phyloP scores from a whole-genome alignment of 768 basidiomycete genomes.

The Leccinum subgranulosum region DNA sequence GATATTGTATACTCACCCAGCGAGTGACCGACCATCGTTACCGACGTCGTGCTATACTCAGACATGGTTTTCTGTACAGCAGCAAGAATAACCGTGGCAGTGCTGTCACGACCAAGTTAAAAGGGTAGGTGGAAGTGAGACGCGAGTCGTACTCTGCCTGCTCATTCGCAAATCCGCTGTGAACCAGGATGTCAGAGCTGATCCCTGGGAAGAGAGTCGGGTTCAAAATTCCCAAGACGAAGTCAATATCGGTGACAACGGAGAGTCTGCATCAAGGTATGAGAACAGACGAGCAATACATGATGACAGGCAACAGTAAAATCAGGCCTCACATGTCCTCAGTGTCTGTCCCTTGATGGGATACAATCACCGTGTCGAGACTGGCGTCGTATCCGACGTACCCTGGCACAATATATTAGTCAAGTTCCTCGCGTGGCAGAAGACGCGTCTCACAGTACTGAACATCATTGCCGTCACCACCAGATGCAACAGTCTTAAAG shows the following conservation, averaged over 20 bases:
- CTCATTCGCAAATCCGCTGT: constrained; percentile 44
- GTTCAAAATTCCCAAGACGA: constrained; percentile 34
- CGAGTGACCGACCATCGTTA: constrained; percentile 47
- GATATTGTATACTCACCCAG: constrained; percentile 24
- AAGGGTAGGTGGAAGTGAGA: neutral
- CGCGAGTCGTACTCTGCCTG: constrained; percentile 40
- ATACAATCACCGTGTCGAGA: constrained; percentile 34
- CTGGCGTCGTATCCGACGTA: constrained; percentile 51
- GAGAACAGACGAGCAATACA: neutral
- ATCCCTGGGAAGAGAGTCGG: constrained; percentile 50
- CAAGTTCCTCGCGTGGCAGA: neutral
- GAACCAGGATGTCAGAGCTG: constrained; percentile 37
- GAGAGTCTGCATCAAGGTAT: constrained; percentile 26
- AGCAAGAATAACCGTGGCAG: constrained; percentile 39
- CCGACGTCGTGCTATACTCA: constrained; percentile 30
- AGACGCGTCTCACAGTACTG: constrained; percentile 40
- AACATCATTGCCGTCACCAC: constrained; percentile 40
- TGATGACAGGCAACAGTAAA: neutral
- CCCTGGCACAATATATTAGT: constrained; percentile 34
- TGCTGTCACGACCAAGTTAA: constrained; percentile 23
- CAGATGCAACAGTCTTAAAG: constrained; percentile 47
- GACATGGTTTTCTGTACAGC: constrained; percentile 45
- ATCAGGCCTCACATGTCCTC: constrained; percentile 22
- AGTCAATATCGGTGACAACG: constrained; percentile 39
- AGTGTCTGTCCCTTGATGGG: constrained; percentile 36